Evolutionary conservation across 192 early-diverging fungal species (phyloP), one percentile per base, ranked within the genome.

Genomic region (Diversispora epigaea): DNA sequence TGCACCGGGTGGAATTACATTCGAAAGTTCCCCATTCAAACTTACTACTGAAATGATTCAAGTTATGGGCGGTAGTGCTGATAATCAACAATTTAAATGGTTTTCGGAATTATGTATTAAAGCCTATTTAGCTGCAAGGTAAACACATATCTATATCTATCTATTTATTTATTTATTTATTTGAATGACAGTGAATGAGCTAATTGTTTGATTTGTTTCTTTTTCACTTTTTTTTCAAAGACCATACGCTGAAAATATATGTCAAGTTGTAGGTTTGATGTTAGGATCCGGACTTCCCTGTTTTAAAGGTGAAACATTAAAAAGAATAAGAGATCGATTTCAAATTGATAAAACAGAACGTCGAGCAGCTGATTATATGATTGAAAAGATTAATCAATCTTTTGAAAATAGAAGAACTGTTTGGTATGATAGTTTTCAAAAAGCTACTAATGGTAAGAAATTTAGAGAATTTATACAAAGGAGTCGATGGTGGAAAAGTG

Each of bases 21-120:
- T 99, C 76, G 98, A 99, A 81, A 93, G 88, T 6, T 92, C 95
- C 12, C 98, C 98, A 4, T 99, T 98, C 89, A 99, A 99, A 81
- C 83, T 99, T 73, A 99, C 98, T 0, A 87, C 93, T 39, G 98
- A 99, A 84, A 97, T 98, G 90, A 90, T 99, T 56, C 86, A 93
- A 74, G 92, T 99, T 40, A 94, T 99, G 95, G 96, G 98, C 46
- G 94, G 93, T n/a, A 88, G 91, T 45, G 79, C 87, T 4, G 85
- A 89, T 25, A 86, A 92, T 40, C 92, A 95, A 67, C 86, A 89
- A 14, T 99, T 94, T 83, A 84, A 88, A 70, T 85, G 90, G 83
- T 98, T 99, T 83, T 93, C 89, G 43, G 95, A 98, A 74, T 83
- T 96, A 15, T 89, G 91, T 40, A 88, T 99, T 68, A 95, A 94